Evolutionary conservation across 2,329 filamentous ascomycete species (phyloP).

Genomic region (Aureobasidium subglaciale): DNA sequence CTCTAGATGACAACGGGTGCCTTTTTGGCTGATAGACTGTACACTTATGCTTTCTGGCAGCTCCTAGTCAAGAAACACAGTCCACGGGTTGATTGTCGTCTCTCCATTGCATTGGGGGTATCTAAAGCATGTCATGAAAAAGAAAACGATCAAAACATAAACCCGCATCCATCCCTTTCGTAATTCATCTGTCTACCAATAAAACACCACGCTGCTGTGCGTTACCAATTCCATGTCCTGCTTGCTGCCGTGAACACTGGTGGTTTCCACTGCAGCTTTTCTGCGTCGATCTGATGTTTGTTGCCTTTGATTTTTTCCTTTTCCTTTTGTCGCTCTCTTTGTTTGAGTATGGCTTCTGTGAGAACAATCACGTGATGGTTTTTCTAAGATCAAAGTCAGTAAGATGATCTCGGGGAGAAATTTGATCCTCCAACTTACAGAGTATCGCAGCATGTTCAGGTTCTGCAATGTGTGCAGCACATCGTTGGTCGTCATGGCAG

Average conservation of each 20-base stretch:
- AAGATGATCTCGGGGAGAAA: not conserved
- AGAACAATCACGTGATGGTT: slow-evolving; percentile 95
- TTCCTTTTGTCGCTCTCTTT: slow-evolving; percentile 57
- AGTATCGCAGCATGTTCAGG: slow-evolving; percentile 90
- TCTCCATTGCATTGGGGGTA: slow-evolving; percentile 13
- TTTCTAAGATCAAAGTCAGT: slow-evolving; percentile 46
- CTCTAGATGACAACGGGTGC: slow-evolving; percentile 51
- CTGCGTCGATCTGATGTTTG: slow-evolving; percentile 69
- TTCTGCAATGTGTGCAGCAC: slow-evolving; percentile 92
- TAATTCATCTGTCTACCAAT: slow-evolving; percentile 4
- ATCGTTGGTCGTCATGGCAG: slow-evolving; percentile 96
- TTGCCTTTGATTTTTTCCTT: slow-evolving; percentile 74
- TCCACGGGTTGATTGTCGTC: not conserved
- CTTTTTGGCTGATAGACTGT: slow-evolving; percentile 13
- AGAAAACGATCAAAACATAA: slow-evolving; percentile 12
- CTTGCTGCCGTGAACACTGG: slow-evolving; percentile 86
- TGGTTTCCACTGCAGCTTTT: slow-evolving; percentile 85
- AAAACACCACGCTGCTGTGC: not conserved
- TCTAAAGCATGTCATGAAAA: slow-evolving; percentile 13
- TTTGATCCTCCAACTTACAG: slow-evolving; percentile 39
- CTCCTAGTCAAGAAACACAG: slow-evolving; percentile 10
- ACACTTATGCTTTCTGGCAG: slow-evolving; percentile 14
- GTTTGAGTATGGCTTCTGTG: slow-evolving; percentile 69
- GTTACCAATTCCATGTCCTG: slow-evolving; percentile 89
- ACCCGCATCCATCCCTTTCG: slow-evolving; percentile 3